phyloP scores from a whole-genome alignment of 2,329 filamentous ascomycete genomes.

The Rutstroemia sp. region DNA sequence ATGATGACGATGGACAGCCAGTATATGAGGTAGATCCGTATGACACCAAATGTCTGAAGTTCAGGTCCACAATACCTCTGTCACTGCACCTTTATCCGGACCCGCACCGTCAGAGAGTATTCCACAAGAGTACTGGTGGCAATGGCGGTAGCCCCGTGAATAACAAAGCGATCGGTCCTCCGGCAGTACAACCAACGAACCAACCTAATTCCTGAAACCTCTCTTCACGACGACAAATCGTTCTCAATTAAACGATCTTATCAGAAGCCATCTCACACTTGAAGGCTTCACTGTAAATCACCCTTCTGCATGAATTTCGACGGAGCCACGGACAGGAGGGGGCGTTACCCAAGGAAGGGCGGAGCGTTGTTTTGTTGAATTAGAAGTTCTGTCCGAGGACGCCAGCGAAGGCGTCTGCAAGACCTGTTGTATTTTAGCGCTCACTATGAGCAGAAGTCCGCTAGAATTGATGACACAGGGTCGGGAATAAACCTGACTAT shows the following conservation, averaged over 20 bases:
- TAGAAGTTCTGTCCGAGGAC: slow-evolving; percentile 16
- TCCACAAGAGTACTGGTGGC: slow-evolving; percentile 9
- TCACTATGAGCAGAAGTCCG: slow-evolving; percentile 14
- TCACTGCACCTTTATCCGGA: slow-evolving; percentile 21
- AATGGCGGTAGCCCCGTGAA: slow-evolving; percentile 17
- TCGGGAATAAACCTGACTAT: slow-evolving; percentile 1
- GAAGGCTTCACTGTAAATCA: slow-evolving; percentile 20
- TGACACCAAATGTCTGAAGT: slow-evolving; percentile 51
- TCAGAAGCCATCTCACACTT: slow-evolving; percentile 2
- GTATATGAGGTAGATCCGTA: slow-evolving; percentile 71
- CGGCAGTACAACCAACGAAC: slow-evolving; percentile 13
- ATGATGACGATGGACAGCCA: slow-evolving; percentile 70
- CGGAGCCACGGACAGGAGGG: slow-evolving; percentile 14
- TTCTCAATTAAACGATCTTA: not conserved
- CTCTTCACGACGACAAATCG: slow-evolving; percentile 16
- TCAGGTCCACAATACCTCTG: slow-evolving; percentile 40
- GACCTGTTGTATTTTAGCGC: slow-evolving; percentile 27
- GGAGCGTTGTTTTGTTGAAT: slow-evolving; percentile 21
- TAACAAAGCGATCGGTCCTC: slow-evolving; percentile 16
- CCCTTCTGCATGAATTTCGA: slow-evolving; percentile 20
- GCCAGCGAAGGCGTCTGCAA: slow-evolving; percentile 10
- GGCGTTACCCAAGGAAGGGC: slow-evolving; percentile 28
- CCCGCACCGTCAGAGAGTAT: slow-evolving; percentile 19
- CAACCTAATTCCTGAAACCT: slow-evolving; percentile 14
- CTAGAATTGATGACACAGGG: slow-evolving; percentile 14